These are phyloP conservation scores for Spergularia marina DNA, from an alignment of 148 eudicot species.

Conservation along the genomic window DNA sequence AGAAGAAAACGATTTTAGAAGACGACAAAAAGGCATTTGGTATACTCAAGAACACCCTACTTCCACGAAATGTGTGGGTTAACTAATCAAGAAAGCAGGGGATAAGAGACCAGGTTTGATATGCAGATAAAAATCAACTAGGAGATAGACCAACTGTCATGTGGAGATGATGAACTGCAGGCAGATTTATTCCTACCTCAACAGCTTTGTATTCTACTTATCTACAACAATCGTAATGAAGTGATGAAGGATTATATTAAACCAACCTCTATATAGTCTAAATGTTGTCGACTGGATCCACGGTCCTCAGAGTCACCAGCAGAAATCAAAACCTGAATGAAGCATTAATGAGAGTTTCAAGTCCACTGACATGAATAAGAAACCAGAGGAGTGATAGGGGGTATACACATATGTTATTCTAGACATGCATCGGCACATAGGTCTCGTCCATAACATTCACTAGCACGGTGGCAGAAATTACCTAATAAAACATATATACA, in stretches of 20 bases:
- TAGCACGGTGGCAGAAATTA: not conserved
- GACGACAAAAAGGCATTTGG: not conserved
- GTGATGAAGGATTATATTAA: not conserved
- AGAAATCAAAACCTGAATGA: slow-evolving; percentile 51
- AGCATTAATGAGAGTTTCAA: slow-evolving; percentile 21
- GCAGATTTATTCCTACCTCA: not conserved
- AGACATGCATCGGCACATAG: not conserved
- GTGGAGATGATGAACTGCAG: not conserved
- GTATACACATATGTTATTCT: not conserved
- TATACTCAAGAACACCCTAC: not conserved
- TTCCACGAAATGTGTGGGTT: not conserved
- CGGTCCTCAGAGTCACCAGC: slow-evolving; percentile 42
- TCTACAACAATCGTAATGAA: not conserved
- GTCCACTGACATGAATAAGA: not conserved
- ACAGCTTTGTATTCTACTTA: not conserved
- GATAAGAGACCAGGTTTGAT: not conserved
- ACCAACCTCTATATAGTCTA: slow-evolving; percentile 72
- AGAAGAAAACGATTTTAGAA: not conserved
- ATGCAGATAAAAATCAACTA: not conserved
- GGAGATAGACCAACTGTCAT: not conserved
- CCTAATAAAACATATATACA: not conserved
- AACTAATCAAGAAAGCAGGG: not conserved
- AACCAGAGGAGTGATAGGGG: not conserved
- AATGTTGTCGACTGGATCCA: slow-evolving; percentile 35
- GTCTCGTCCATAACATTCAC: not conserved